These are phyloP conservation scores for Hibiscus trionum DNA, from an alignment of 345 rosid genomes.

Conservation along the genomic window DNA sequence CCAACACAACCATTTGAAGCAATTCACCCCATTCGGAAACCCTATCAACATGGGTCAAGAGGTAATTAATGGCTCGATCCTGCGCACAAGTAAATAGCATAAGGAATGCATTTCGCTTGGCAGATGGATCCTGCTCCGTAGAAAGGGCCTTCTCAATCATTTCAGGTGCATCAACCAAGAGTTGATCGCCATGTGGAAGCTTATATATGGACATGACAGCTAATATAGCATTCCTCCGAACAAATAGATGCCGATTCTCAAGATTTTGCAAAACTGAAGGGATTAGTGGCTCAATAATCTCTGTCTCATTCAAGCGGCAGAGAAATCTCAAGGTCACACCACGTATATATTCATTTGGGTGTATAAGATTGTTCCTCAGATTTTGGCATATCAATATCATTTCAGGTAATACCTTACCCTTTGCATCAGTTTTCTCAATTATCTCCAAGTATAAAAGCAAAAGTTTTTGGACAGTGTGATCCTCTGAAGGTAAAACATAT, in stretches of 20 bases:
- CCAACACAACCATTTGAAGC: slow-evolving; percentile 60
- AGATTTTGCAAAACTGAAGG: slow-evolving; percentile 68
- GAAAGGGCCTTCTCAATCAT: slow-evolving; percentile 55
- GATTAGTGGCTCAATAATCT: slow-evolving; percentile 46
- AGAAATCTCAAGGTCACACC: slow-evolving; percentile 74
- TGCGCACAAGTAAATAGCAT: slow-evolving; percentile 61
- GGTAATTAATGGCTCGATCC: slow-evolving; percentile 46
- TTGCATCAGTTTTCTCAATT: slow-evolving; percentile 75
- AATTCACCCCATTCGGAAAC: slow-evolving; percentile 57
- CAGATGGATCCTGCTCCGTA: slow-evolving; percentile 50
- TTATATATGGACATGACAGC: slow-evolving; percentile 19
- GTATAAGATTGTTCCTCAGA: slow-evolving; percentile 90
- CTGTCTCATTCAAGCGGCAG: slow-evolving; percentile 19
- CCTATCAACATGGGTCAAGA: slow-evolving; percentile 46
- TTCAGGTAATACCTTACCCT: slow-evolving; percentile 76
- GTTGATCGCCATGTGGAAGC: slow-evolving; percentile 64
- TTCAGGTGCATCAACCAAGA: slow-evolving; percentile 57
- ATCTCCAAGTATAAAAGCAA: slow-evolving; percentile 82
- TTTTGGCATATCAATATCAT: slow-evolving; percentile 95
- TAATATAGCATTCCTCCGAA: slow-evolving; percentile 22
- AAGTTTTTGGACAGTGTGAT: slow-evolving; percentile 87
- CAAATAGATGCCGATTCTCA: slow-evolving; percentile 30
- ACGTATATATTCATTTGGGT: slow-evolving; percentile 88
- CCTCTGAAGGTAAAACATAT: slow-evolving; percentile 86
- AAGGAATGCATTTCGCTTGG: slow-evolving; percentile 58